Evolutionary conservation across 78 protist species (phyloP).

Genomic region (Speleostelium caveatum): DNA sequence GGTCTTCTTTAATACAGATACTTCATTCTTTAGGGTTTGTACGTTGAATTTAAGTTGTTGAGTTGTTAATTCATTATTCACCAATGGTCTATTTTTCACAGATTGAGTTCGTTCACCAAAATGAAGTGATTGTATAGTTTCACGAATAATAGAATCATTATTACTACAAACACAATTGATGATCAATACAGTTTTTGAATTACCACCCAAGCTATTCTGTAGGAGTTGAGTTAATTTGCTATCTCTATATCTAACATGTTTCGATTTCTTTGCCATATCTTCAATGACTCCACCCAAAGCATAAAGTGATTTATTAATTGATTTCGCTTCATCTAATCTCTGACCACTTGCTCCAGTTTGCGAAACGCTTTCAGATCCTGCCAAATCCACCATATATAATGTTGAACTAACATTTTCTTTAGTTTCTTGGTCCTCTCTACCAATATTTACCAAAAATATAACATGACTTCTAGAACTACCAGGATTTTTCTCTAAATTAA

Average conservation of each 20-base stretch:
- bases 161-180: constrained; percentile 67
- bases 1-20: background rate
- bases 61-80: constrained; percentile 6
- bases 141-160: constrained; percentile 22
- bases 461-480: constrained; percentile 62
- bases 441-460: constrained; percentile 52
- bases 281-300: constrained; percentile 92
- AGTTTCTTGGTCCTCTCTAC: constrained; percentile 64
- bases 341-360: constrained; percentile 85
- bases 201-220: constrained; percentile 90
- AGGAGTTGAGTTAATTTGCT: constrained; percentile 87
- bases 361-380: constrained; percentile 90
- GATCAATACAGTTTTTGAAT: constrained; percentile 88
- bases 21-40: background rate
- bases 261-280: constrained; percentile 35
- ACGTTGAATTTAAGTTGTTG: constrained; percentile 1
- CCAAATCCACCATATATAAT: constrained; percentile 92
- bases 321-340: constrained; percentile 85
- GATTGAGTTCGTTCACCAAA: constrained; percentile 44
- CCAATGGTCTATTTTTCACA: constrained; percentile 23
- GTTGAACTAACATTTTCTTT: background rate
- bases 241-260: constrained; percentile 90
- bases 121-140: background rate
- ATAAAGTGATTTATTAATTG: constrained; percentile 85
- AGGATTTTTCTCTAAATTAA: constrained; percentile 3